phyloP scores from a whole-genome alignment of 371 early-diverging fungal genomes.

The Mortierella sp. region DNA sequence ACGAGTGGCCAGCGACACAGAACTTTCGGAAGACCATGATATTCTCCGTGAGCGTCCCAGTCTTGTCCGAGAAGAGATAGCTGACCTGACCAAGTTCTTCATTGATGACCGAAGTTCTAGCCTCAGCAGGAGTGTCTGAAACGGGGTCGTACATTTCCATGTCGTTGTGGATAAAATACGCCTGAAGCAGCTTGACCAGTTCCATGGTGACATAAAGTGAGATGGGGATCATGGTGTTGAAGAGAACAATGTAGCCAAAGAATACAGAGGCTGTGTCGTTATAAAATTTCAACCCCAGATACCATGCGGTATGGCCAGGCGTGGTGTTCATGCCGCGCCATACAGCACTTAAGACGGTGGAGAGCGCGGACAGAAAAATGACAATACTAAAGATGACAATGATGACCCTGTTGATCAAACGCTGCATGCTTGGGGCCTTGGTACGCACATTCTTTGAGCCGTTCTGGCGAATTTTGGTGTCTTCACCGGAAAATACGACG shows the following conservation, averaged over 20 bases:
- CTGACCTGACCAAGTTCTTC: conserved; percentile 96
- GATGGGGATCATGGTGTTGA: conserved; percentile 87
- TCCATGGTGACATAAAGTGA: conserved; percentile 82
- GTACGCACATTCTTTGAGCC: conserved; percentile 73
- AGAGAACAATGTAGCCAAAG: conserved; percentile 80
- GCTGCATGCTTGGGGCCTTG: conserved; percentile 77
- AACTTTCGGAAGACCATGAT: conserved; percentile 90
- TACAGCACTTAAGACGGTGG: conserved; percentile 60
- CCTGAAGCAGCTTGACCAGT: conserved; percentile 74
- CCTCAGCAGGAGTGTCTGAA: conserved; percentile 80
- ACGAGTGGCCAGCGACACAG: conserved; percentile 79
- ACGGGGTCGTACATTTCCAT: conserved; percentile 79
- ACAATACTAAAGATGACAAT: conserved; percentile 73
- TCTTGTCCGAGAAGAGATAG: conserved; percentile 95
- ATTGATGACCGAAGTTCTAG: conserved; percentile 85
- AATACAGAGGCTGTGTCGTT: conserved; percentile 59
- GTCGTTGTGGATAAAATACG: conserved; percentile 84
- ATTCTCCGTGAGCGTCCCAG: conserved; percentile 97
- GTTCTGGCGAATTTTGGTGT: conserved; percentile 86
- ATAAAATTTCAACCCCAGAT: conserved; percentile 13
- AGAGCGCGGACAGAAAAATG: conserved; percentile 62
- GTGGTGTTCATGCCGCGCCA: conserved; percentile 52
- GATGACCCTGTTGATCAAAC: conserved; percentile 74
- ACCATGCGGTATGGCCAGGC: conserved; percentile 32
- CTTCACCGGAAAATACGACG: conserved; percentile 87